A percentile compares a stretch with the other conserved stretches of the same genome.
phyloP scores from a whole-genome alignment of 202 grass and related monocot genomes.

The Zoysia matrella region DNA sequence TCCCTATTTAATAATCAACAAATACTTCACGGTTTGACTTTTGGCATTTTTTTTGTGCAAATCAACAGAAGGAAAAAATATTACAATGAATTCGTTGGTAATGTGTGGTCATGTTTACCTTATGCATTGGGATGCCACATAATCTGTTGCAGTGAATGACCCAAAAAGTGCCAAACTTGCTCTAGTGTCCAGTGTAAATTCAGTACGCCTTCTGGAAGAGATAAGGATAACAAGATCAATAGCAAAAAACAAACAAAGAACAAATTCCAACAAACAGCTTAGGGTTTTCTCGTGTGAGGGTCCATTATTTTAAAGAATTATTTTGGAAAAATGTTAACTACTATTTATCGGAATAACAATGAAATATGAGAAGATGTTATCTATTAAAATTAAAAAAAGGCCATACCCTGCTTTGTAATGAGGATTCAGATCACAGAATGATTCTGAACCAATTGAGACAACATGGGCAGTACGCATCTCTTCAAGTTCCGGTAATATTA shows the following conservation, averaged over 20 bases:
- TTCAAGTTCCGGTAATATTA: constrained; percentile 95
- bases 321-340: neutral
- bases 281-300: neutral
- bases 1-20: neutral
- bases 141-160: constrained; percentile 83
- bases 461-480: constrained; percentile 94
- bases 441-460: constrained; percentile 92
- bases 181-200: constrained; percentile 83
- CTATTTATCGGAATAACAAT: constrained; percentile 27
- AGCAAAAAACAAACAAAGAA: constrained; percentile 3
- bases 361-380: constrained; percentile 27
- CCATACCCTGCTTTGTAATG: constrained; percentile 74
- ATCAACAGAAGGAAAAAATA: neutral
- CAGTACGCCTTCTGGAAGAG: constrained; percentile 61
- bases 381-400: neutral
- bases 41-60: constrained; percentile 10
- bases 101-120: constrained; percentile 61
- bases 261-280: neutral
- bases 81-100: constrained; percentile 8
- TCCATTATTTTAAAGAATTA: constrained; percentile 17
- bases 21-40: constrained; percentile 23
- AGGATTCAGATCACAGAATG: constrained; percentile 73
- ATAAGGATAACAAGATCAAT: constrained; percentile 21
- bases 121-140: constrained; percentile 86
- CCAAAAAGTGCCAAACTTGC: constrained; percentile 86